Base-by-base conservation (phyloP, 768 basidiomycete species). In the Tricholoma furcatifolium region DNA sequence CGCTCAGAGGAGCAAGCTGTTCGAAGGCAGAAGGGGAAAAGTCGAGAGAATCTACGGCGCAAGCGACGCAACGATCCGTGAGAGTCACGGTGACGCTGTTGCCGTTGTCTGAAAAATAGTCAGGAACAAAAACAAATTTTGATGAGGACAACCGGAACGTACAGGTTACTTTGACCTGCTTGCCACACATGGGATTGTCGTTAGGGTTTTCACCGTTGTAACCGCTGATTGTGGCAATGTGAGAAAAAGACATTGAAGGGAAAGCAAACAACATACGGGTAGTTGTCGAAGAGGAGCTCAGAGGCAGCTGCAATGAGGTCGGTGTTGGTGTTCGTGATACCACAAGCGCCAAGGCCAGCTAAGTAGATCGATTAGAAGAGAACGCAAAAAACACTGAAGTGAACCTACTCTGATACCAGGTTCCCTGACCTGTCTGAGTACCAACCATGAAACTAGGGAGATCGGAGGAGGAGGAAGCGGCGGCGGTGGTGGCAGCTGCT, bases 111-210 rank as follows among this genome's bases (percentile, higher is more conserved):
- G 56, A 39, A 56, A 36, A 14, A 31, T 5, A 20, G 9, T 9
- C 31, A 9, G 43, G 4, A 23, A 43, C 7, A 24, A 24, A 43
- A 15, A 24, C 32, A 17, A 35, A 35, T 6, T 34, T 12, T 17
- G 21, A 48, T 21, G 15, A n/a, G 9, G 27, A 23, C n/a, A n/a
- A 51, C 42, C 27, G 50, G 20, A 50, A 69, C 76, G 66, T 69
- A 87, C 88, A 88, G 5, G 60, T 62, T 14, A 67, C 74, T 7
- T 50, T 62, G 49, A 87, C 69, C 49, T 69, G 58, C 61, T 68
- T 75, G 59, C 70, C 70, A 64, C 91, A 93, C 50, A 93, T 65
- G 31, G 91, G 88, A 72, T 93, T 91, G 50, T 57, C 62, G 67
- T 92, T 93, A 23, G 90, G 86, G 73, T 93, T 82, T 6, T 45